phyloP scores from a whole-genome alignment of 2,329 filamentous ascomycete species.

The Metarhizium brunneum region DNA sequence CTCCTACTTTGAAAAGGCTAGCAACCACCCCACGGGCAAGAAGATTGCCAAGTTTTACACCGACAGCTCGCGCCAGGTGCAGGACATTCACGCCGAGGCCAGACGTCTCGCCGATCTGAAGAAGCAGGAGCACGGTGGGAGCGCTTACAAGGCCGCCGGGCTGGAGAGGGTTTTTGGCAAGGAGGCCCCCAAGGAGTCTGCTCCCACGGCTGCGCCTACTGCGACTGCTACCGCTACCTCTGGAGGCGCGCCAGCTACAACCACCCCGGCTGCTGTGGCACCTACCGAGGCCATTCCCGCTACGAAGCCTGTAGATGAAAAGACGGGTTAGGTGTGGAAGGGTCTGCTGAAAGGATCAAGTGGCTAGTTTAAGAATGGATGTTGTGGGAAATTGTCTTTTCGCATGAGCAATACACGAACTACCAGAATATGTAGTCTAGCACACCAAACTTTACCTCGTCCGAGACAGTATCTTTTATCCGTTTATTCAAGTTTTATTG shows the following conservation, averaged over 20 bases:
- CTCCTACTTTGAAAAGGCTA: conserved; percentile 93
- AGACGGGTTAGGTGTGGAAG: conserved; percentile 6
- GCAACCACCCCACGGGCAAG: conserved; percentile 78
- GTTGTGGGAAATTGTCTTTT: background rate
- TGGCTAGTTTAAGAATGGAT: background rate
- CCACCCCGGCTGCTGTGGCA: conserved; percentile 1
- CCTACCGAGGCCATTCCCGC: conserved; percentile 10
- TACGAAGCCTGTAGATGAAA: conserved; percentile 16
- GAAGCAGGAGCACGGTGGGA: conserved; percentile 52
- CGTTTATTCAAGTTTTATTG: background rate
- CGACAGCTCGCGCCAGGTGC: conserved; percentile 75
- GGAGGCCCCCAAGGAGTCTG: conserved; percentile 30
- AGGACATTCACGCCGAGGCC: conserved; percentile 90
- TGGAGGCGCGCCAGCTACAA: conserved; percentile 6
- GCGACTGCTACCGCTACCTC: background rate
- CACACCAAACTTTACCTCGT: background rate
- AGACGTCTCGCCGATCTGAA: conserved; percentile 82
- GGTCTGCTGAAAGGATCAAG: background rate
- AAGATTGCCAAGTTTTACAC: conserved; percentile 84
- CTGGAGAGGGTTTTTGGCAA: conserved; percentile 50
- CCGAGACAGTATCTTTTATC: background rate
- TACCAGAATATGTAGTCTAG: background rate
- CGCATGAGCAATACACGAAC: background rate
- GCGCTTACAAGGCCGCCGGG: conserved; percentile 49
- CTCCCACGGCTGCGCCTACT: conserved; percentile 6